Conservation (phyloP, 257 asterid genomes). For the Agastache rugosa region DNA sequence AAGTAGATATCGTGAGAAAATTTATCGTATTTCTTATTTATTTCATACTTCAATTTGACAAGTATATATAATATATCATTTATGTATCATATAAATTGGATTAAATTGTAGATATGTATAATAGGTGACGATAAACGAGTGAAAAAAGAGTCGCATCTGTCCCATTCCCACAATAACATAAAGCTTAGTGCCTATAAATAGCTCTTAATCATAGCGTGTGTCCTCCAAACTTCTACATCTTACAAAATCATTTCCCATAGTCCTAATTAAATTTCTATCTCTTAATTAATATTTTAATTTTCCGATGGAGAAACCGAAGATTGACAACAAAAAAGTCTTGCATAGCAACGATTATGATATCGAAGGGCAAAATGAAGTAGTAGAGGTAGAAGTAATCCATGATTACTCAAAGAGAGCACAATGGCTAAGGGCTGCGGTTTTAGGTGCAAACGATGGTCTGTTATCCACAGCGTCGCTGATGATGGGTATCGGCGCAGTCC, state of each 20-base stretch:
- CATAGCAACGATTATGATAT: slow-evolving; percentile 36
- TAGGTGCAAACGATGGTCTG: slow-evolving; percentile 78
- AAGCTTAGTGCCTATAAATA: slow-evolving; percentile 40
- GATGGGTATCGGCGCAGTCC: slow-evolving; percentile 75
- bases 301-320: slow-evolving; percentile 39
- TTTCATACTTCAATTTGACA: neutral
- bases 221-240: slow-evolving; percentile 47
- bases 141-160: slow-evolving; percentile 5
- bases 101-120: neutral
- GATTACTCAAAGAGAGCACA: slow-evolving; percentile 68
- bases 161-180: slow-evolving; percentile 5
- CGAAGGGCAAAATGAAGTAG: slow-evolving; percentile 38
- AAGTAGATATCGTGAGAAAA: neutral
- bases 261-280: neutral
- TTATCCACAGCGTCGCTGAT: slow-evolving; percentile 71
- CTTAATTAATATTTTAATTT: neutral
- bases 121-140: neutral
- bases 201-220: slow-evolving; percentile 49
- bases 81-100: neutral
- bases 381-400: slow-evolving; percentile 30
- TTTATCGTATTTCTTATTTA: neutral
- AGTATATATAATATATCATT: too few species aligned
- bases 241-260: neutral
- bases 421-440: slow-evolving; percentile 78
- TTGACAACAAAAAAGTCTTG: slow-evolving; percentile 9